Evolutionary conservation across 352 stramenopile species (phyloP).

Genomic region (Hyaloperonospora brassicae): DNA sequence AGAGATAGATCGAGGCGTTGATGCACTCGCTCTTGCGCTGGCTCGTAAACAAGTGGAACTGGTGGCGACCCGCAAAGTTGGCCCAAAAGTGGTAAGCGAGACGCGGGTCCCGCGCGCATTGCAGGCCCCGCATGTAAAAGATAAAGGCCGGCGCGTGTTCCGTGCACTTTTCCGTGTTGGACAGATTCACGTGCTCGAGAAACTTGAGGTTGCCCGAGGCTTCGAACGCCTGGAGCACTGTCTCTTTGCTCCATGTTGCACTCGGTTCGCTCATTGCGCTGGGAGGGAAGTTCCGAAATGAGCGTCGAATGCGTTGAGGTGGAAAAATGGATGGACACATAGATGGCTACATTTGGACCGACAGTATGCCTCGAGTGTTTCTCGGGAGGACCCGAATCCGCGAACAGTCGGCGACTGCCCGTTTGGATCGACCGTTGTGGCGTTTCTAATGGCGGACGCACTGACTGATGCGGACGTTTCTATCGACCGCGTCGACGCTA

Average conservation of each 20-base stretch:
- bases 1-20: constrained; percentile 49
- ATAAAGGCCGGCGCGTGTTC: constrained; percentile 36
- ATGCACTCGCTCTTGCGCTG: constrained; percentile 55
- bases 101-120: constrained; percentile 55
- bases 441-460: too few species aligned
- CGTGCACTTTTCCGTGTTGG: constrained; percentile 47
- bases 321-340: too few species aligned
- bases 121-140: constrained; percentile 60
- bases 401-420: too few species aligned
- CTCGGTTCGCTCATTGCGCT: constrained; percentile 25
- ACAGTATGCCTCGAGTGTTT: too few species aligned
- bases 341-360: too few species aligned
- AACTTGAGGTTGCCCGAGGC: constrained; percentile 58
- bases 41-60: constrained; percentile 66
- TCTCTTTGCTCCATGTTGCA: constrained; percentile 35
- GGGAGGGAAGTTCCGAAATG: too few species aligned
- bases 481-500: too few species aligned
- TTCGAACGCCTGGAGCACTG: constrained; percentile 45
- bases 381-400: too few species aligned
- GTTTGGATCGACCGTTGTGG: too few species aligned
- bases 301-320: too few species aligned
- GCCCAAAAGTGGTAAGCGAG: constrained; percentile 64
- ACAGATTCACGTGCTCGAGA: constrained; percentile 66
- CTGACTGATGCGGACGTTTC: too few species aligned
- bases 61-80: constrained; percentile 53